These are phyloP conservation scores for Torulaspora pretoriensis DNA, from an alignment of 1,139 yeast species.

Conservation along the genomic window DNA sequence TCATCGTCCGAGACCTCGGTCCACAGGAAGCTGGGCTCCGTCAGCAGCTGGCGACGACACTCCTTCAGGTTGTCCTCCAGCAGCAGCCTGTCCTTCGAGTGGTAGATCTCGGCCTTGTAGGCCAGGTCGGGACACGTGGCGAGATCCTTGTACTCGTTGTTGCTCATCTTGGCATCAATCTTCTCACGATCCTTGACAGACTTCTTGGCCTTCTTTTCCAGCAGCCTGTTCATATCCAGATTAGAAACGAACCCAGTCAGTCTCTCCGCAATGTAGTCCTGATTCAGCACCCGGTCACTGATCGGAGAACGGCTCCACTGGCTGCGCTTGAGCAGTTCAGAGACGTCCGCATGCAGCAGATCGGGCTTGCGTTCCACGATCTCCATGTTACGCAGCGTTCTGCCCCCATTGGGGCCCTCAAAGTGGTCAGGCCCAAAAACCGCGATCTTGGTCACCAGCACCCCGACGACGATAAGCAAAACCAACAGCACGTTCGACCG, in stretches of 20 bases:
- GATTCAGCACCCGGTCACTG: constrained; percentile 6
- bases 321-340: constrained; percentile 8
- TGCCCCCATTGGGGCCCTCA: background rate
- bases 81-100: constrained; percentile 8
- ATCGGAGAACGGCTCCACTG: constrained; percentile 12
- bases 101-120: constrained; percentile 4
- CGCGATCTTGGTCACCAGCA: background rate
- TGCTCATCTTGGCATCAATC: constrained; percentile 5
- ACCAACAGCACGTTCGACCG: constrained; percentile 3
- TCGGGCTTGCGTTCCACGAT: constrained; percentile 7
- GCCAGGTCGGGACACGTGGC: constrained; percentile 8
- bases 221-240: constrained; percentile 20
- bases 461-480: background rate
- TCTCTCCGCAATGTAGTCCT: constrained; percentile 6
- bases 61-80: constrained; percentile 15
- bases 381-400: constrained; percentile 1
- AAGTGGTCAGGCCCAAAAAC: background rate
- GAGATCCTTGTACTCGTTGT: constrained; percentile 4
- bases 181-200: background rate
- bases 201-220: constrained; percentile 2
- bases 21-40: constrained; percentile 4
- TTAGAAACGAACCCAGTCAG: constrained; percentile 30
- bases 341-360: constrained; percentile 14
- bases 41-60: constrained; percentile 10
- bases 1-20: constrained; percentile 7